Evolutionary conservation across 768 basidiomycete species (phyloP), one percentile per base, ranked within the genome.

Genomic region (Mrakia blollopis): DNA sequence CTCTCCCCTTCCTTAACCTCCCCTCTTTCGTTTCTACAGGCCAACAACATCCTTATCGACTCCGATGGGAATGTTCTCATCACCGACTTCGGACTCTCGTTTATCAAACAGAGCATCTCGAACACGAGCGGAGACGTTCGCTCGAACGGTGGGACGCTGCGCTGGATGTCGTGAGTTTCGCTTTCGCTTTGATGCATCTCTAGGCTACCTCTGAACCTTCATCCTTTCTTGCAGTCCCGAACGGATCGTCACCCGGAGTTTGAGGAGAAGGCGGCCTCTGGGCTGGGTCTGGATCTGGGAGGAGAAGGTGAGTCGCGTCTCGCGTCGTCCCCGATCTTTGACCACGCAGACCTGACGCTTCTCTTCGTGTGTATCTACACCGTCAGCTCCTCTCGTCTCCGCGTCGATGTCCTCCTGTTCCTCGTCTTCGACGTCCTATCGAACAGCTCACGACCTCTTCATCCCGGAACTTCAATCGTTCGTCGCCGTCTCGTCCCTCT

Each of bases 11-110:
- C 28, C 32, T 32, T 63, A 62, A n/a, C 62, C 57, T 60, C 21
- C 21, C 8, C 10, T 52, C 54, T 23, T 88, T 44, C 44, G 44
- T 90, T 54, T 57, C 62, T 73, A 1, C 72, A 78, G 73, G 91
- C 88, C 3, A 86, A 89, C 2, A 94, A 94, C 81, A 87, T 93
- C 23, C 87, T 94, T 2, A 88, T 94, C 21, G 88, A 90, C 79
- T 89, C 91, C 78, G 83, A 86, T 1, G 86, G 87, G 2, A 87
- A 85, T 65, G 93, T 91, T 77, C 86, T 93, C 57, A 88, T 94
- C 60, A 88, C 91, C 39, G 92, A 93, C 81, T 94, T 94, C 82
- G 92, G 91, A 0, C 90, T 93, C 82, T 90, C 88, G 79, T 89
- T 91, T 82, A 89, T 93, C 85, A 91, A 89, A 83, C 87, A 86